Base-by-base conservation (phyloP, 345 rosid species). In the Citrus mangshanensis region DNA sequence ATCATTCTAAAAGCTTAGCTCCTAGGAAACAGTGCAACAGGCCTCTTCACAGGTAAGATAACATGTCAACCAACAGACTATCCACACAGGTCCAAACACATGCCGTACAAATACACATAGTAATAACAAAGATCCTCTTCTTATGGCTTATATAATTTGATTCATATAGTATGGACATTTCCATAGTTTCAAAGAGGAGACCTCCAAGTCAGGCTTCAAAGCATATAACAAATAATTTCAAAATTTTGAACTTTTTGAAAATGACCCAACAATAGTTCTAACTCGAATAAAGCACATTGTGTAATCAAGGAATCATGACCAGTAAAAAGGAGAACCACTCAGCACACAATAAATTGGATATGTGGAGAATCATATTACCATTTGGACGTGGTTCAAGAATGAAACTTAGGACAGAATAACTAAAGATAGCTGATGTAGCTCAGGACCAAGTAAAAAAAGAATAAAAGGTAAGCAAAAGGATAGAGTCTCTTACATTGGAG, bases 401-500 rank as follows among this genome's bases (percentile, higher is more conserved):
- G 8, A 3, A 70, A 70, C 28, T 3, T 14, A 18, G 37, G 60
- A 49, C 27, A 30, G 63, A 61, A 61, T 10, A 24, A 24, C 32
- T 5, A 9, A 54, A 54, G 58, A 18, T 5, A 18, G 58, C 22
- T 54, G 21, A 54, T 32, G 22, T 10, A 16, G 61, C 25, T 34
- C 68, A 25, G 9, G 59, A 24, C 38, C 28, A 59, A 58, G 38
- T n/a, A 54, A n/a, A 70, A 35, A 35, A 54, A 68, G 27, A 49
- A 49, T 3, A 49, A 61, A 58, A 34, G n/a, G 32, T 6, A 68
- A 46, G 81, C 64, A 76, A 10, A 58, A 73, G 77, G 25, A 8
- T 14, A 74, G 74, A 83, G 73, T 60, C 69, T 69, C 93, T 90
- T 90, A 91, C 98, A 69, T 78, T 68, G 56, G 92, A 79, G 81